These are phyloP conservation scores for Heterobasidion irregulare DNA, from an alignment of 1,284 basidiomycete species.

Conservation along the genomic window DNA sequence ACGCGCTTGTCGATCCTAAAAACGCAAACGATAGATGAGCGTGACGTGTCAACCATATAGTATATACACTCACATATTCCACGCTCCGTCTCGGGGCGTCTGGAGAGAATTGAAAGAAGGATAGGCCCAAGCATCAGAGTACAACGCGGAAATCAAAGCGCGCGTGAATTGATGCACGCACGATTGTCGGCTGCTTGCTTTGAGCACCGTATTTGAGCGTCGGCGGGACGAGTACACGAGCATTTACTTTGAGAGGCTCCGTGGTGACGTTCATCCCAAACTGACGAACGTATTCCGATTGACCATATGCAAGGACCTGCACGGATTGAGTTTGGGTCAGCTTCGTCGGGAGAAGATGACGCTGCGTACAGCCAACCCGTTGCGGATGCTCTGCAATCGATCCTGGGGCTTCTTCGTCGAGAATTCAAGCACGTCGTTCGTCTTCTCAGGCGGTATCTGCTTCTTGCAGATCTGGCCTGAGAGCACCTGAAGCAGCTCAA, in stretches of 20 bases:
- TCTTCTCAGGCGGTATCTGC: slow-evolving; percentile 61
- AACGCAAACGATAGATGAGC: background rate
- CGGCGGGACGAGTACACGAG: slow-evolving; percentile 55
- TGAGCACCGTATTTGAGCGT: slow-evolving; percentile 49
- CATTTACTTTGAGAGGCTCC: slow-evolving; percentile 42
- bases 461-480: slow-evolving; percentile 62
- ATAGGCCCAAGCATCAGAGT: background rate
- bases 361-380: slow-evolving; percentile 40
- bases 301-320: slow-evolving; percentile 59
- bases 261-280: slow-evolving; percentile 54
- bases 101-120: slow-evolving; percentile 15
- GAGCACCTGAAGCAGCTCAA: slow-evolving; percentile 58
- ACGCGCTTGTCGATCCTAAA: background rate
- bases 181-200: slow-evolving; percentile 43
- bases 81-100: slow-evolving; percentile 54
- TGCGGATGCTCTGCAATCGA: slow-evolving; percentile 47
- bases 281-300: slow-evolving; percentile 64
- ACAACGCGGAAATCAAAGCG: background rate
- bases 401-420: slow-evolving; percentile 60
- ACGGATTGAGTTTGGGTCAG: background rate
- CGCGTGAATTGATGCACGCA: slow-evolving; percentile 20
- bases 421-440: slow-evolving; percentile 58
- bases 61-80: slow-evolving; percentile 56
- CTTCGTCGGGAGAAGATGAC: background rate
- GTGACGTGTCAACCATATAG: slow-evolving; percentile 19